These are phyloP conservation scores for Geotrichum candidum DNA, from an alignment of 1,139 yeast genomes.

Conservation along the genomic window DNA sequence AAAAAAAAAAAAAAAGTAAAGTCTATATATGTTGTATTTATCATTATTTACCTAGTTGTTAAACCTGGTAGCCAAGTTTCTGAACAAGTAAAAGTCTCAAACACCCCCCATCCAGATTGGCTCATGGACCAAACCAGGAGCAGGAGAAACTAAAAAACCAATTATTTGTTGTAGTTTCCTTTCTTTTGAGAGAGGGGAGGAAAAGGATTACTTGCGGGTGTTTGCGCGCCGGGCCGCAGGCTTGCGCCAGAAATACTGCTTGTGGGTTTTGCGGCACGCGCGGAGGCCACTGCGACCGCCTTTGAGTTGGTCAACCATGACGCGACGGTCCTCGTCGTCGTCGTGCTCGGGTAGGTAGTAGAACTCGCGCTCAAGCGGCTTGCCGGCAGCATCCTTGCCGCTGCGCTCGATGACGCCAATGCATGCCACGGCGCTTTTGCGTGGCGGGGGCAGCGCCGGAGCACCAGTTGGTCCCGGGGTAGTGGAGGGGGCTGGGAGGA, in stretches of 20 bases:
- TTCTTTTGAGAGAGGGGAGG: too few species aligned
- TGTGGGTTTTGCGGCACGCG: conserved; percentile 80
- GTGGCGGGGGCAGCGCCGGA: background rate
- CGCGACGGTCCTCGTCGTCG: conserved; percentile 59
- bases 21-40: background rate
- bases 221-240: background rate
- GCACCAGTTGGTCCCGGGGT: background rate
- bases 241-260: conserved; percentile 46
- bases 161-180: too few species aligned
- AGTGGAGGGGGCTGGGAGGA: conserved; percentile 34
- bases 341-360: conserved; percentile 85
- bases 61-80: background rate
- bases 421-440: conserved; percentile 41
- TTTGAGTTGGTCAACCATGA: conserved; percentile 57
- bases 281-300: conserved; percentile 48
- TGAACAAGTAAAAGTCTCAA: background rate
- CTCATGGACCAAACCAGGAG: too few species aligned
- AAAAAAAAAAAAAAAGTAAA: background rate
- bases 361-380: conserved; percentile 86
- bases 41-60: background rate
- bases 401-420: conserved; percentile 80
- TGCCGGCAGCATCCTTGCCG: conserved; percentile 96
- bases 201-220: background rate
- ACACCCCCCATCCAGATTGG: too few species aligned
- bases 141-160: background rate